Base-by-base conservation (phyloP, 495 filamentous ascomycete genomes). In the Tuber melanosporum region DNA sequence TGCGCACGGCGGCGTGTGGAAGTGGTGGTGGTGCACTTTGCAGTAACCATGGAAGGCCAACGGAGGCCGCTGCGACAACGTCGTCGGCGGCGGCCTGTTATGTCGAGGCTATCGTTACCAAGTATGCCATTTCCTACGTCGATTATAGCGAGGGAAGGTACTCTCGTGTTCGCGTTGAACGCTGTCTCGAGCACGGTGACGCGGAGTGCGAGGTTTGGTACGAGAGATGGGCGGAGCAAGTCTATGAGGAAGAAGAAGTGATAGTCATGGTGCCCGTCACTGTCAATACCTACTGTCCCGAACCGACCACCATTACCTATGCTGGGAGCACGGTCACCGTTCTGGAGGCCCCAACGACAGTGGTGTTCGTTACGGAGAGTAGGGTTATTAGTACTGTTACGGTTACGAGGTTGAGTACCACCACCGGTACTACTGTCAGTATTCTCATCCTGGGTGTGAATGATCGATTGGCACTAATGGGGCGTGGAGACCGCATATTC, bases 241-340 rank as follows among this genome's bases (percentile, higher is more conserved):
- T 78, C 10, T 66, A 32, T 26, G 46, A n/a, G 0, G 66, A 36
- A 20, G 74, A 71, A 22, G 77, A 79, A 22, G 46, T 39, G 14
- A 10, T 71, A 0, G 36, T 41, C 0, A 76, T 78, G 1, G 57
- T 78, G 42, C 77, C 77, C 0, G 75, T 79, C 9, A 79, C 77
- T 3, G 41, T 79, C 32, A 76, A 79, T 52, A 78, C 77, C 32
- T 79, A 78, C 62, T 79, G 77, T 26, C 57, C 75, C 26, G 26
- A 74, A 26, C 71, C 77, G 12, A 78, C 77, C n/a, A 79, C 75
- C 1, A 45, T 79, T 3, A 71, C 41, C 1, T 79, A 62, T 71
- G 77, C 57, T 7, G 41, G 19, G 42, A 86, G 85, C 9, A 85
- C 88, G 43, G 88, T 89, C 62, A 86, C 85, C 81, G 83, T 89